Conservation (phyloP, 805 yeast species). For the Yamadazyma nakazawae region DNA sequence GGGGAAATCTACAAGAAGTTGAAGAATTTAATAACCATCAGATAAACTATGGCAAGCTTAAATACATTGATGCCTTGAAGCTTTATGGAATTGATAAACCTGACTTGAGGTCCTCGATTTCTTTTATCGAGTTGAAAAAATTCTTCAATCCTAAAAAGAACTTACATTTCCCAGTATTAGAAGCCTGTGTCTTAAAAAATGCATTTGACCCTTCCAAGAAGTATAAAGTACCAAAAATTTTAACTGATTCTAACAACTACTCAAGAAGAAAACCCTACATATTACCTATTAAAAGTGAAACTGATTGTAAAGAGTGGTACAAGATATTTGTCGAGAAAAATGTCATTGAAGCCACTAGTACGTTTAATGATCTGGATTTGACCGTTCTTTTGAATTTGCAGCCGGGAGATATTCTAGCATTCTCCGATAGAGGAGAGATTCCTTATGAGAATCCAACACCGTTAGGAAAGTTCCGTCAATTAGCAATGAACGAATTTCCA, state of each 20-base stretch:
- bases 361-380: slow-evolving; percentile 18
- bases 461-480: slow-evolving; percentile 78
- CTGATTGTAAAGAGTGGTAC: slow-evolving; percentile 45
- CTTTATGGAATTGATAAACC: slow-evolving; percentile 93
- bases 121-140: slow-evolving; percentile 47
- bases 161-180: slow-evolving; percentile 62
- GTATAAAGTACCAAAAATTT: slow-evolving; percentile 31
- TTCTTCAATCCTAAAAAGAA: slow-evolving; percentile 30
- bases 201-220: slow-evolving; percentile 33
- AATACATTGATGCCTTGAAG: slow-evolving; percentile 66
- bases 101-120: slow-evolving; percentile 66
- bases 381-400: slow-evolving; percentile 36
- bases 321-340: slow-evolving; percentile 30
- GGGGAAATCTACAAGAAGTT: slow-evolving; percentile 17
- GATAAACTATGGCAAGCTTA: slow-evolving; percentile 38
- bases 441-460: slow-evolving; percentile 96
- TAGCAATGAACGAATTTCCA: slow-evolving; percentile 59
- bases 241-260: slow-evolving; percentile 45
- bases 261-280: slow-evolving; percentile 57
- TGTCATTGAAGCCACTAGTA: slow-evolving; percentile 16
- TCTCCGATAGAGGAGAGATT: slow-evolving; percentile 65
- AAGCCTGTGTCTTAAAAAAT: slow-evolving; percentile 60
- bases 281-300: slow-evolving; percentile 44
- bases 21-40: slow-evolving; percentile 14
- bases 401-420: slow-evolving; percentile 73